Percentiles rank a stretch among this genome's conserved stretches.
phyloP scores from a whole-genome alignment of 1,139 yeast species.

The Lodderomyces orthopsilosis region DNA sequence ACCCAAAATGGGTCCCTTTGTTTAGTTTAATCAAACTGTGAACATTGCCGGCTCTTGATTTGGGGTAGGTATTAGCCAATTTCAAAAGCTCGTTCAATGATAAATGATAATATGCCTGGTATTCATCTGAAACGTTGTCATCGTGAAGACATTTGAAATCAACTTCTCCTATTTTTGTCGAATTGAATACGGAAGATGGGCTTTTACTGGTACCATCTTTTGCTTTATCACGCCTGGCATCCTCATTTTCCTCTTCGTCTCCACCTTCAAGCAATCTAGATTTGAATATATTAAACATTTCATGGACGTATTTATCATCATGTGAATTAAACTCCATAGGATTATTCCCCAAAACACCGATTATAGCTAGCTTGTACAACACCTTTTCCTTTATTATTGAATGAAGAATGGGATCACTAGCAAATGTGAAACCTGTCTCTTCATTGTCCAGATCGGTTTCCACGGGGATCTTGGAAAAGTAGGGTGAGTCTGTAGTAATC shows the following conservation, averaged over 20 bases:
- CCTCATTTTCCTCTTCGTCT: conserved; percentile 4
- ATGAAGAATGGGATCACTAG: conserved; percentile 32
- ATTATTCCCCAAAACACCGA: conserved; percentile 38
- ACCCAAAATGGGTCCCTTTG: conserved; percentile 24
- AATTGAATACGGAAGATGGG: conserved; percentile 15
- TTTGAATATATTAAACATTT: conserved; percentile 34
- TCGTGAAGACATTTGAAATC: conserved; percentile 9
- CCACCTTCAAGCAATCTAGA: conserved; percentile 21
- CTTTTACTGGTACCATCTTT: conserved; percentile 1
- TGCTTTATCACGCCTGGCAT: conserved; percentile 3
- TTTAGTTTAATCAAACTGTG: conserved; percentile 29
- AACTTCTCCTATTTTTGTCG: conserved; percentile 25
- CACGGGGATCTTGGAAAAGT: conserved; percentile 16
- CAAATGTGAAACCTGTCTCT: conserved; percentile 19
- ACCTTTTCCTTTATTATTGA: conserved; percentile 35
- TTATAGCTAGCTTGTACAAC: conserved; percentile 33
- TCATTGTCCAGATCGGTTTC: not conserved
- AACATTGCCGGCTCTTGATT: conserved; percentile 18
- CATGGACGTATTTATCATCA: conserved; percentile 29
- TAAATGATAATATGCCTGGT: conserved; percentile 22
- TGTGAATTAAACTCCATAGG: conserved; percentile 26
- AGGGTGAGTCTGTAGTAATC: conserved; percentile 25
- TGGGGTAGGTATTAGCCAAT: conserved; percentile 20
- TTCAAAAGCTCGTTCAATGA: conserved; percentile 27
- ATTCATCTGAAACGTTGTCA: conserved; percentile 16